Evolutionary conservation across 805 yeast genomes (phyloP).

Genomic region (Lachancea sp.): DNA sequence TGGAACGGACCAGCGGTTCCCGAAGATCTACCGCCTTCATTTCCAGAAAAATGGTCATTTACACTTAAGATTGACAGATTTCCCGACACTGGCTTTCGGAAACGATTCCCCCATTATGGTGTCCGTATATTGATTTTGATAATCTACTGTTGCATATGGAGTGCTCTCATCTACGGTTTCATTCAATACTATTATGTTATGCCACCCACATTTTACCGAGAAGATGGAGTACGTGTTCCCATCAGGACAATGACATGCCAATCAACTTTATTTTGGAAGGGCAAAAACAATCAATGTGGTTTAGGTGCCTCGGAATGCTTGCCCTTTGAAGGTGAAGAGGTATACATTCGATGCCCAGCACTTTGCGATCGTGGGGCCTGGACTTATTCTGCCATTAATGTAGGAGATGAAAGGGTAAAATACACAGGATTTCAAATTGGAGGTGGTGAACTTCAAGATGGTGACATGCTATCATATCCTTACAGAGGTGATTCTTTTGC

Average conservation of each 20-base stretch:
- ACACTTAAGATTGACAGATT: constrained; percentile 36
- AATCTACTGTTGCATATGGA: constrained; percentile 44
- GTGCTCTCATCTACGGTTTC: constrained; percentile 33
- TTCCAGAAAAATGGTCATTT: constrained; percentile 22
- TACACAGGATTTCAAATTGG: constrained; percentile 73
- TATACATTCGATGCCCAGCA: constrained; percentile 77
- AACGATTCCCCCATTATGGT: constrained; percentile 24
- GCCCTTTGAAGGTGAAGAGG: constrained; percentile 39
- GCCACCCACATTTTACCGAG: constrained; percentile 33
- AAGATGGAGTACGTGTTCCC: constrained; percentile 19
- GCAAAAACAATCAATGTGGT: constrained; percentile 74
- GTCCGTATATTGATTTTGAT: constrained; percentile 31
- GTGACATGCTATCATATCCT: constrained; percentile 43
- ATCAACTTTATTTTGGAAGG: constrained; percentile 48
- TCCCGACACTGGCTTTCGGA: constrained; percentile 35
- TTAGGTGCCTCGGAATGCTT: constrained; percentile 55
- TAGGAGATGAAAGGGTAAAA: constrained; percentile 62
- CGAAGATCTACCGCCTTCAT: constrained; percentile 42
- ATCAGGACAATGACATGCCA: constrained; percentile 38
- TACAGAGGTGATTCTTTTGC: constrained; percentile 86
- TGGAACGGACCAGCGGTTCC: constrained; percentile 55
- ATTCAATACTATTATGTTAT: constrained; percentile 42
- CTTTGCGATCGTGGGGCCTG: constrained; percentile 73
- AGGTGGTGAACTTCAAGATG: constrained; percentile 45
- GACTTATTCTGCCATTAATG: constrained; percentile 67